A percentile compares a stretch with the other conserved stretches of the same genome.
phyloP scores from a whole-genome alignment of 305 asterid species.

The Ajuga reptans region DNA sequence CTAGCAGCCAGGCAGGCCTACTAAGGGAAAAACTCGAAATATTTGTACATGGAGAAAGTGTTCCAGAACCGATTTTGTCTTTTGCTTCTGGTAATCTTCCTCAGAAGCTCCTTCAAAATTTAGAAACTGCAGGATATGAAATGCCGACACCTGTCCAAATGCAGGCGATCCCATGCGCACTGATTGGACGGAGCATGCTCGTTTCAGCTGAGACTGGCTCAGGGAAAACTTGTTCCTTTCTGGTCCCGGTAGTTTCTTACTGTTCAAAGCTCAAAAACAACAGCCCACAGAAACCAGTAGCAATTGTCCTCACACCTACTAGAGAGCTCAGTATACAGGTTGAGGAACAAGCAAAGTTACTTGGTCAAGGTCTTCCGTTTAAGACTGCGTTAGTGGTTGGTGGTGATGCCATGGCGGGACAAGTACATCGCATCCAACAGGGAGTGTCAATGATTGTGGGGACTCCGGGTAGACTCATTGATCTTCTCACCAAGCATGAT shows the following conservation, averaged over 20 bases:
- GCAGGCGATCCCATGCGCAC: slow-evolving; percentile 88
- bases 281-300: slow-evolving; percentile 50
- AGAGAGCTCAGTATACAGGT: slow-evolving; percentile 90
- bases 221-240: slow-evolving; percentile 78
- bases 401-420: slow-evolving; percentile 85
- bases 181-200: slow-evolving; percentile 59
- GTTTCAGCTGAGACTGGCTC: slow-evolving; percentile 94
- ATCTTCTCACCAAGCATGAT: slow-evolving; percentile 73
- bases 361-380: slow-evolving; percentile 79
- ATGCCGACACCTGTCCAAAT: slow-evolving; percentile 91
- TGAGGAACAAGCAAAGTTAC: slow-evolving; percentile 85
- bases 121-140: slow-evolving; percentile 75
- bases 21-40: slow-evolving; percentile 62
- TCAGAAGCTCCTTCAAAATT: slow-evolving; percentile 59
- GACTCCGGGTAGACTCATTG: slow-evolving; percentile 87
- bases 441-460: slow-evolving; percentile 84
- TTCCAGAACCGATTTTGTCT: slow-evolving; percentile 57
- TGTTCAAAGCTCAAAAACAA: slow-evolving; percentile 37
- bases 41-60: slow-evolving; percentile 42
- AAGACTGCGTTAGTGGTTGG: slow-evolving; percentile 91
- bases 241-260: slow-evolving; percentile 58
- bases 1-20: slow-evolving; percentile 34
- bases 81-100: slow-evolving; percentile 65
- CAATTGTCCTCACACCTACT: slow-evolving; percentile 76
- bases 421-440: slow-evolving; percentile 63